These are phyloP conservation scores for Pseudogymnoascus sp. DNA, from an alignment of 2,329 filamentous ascomycete species.

Conservation along the genomic window DNA sequence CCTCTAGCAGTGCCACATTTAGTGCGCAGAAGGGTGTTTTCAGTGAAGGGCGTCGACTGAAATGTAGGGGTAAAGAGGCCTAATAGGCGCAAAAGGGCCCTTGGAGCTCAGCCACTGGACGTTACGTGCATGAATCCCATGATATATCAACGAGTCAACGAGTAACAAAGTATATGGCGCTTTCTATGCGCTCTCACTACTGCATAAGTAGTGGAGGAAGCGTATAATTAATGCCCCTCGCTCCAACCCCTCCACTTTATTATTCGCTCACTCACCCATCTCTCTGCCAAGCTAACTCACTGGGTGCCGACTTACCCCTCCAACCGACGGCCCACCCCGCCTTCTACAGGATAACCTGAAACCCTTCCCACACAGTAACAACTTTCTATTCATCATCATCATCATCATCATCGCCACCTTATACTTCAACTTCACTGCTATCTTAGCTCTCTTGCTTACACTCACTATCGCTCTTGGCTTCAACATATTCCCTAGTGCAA, in stretches of 20 bases:
- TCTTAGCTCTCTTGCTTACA: conserved; percentile 2
- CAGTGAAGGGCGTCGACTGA: neutral
- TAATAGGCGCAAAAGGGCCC: neutral
- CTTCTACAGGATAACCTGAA: conserved; percentile 1
- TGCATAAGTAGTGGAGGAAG: neutral
- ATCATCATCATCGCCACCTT: conserved; percentile 1
- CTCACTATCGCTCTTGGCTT: neutral
- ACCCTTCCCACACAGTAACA: neutral
- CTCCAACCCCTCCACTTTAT: conserved; percentile 6
- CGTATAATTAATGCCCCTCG: conserved; percentile 5
- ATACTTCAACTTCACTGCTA: neutral
- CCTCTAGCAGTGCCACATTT: neutral
- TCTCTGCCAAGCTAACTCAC: conserved; percentile 4
- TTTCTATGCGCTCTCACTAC: neutral
- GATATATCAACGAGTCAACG: neutral
- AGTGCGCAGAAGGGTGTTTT: neutral
- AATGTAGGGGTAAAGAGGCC: neutral
- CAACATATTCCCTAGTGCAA: neutral
- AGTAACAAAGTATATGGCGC: conserved; percentile 7
- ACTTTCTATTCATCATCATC: neutral
- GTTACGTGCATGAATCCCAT: conserved; percentile 6
- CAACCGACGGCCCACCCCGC: too few relatives aligned
- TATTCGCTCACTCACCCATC: neutral
- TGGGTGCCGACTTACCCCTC: neutral
- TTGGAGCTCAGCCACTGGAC: neutral